These are phyloP conservation scores for Rauvolfia tetraphylla DNA, from an alignment of 257 asterid species.

Conservation along the genomic window DNA sequence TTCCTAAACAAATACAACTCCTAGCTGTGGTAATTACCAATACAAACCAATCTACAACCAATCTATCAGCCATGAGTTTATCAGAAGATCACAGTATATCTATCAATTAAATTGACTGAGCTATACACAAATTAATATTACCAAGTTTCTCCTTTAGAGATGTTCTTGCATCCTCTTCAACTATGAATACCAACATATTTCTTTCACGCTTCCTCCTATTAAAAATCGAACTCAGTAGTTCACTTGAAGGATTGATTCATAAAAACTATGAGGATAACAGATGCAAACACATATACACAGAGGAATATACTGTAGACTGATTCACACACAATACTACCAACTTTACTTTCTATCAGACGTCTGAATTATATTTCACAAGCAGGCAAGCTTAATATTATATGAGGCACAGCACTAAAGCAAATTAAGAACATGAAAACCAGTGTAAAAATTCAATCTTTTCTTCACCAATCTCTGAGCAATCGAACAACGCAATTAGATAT, in stretches of 20 bases:
- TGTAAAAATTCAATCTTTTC: not conserved
- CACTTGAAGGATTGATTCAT: not conserved
- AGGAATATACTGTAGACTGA: too few species aligned
- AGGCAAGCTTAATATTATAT: not conserved
- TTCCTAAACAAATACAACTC: too few species aligned
- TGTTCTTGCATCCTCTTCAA: not conserved
- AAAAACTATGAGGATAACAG: not conserved
- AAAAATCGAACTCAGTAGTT: not conserved
- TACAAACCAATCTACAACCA: too few species aligned
- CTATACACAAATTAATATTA: too few species aligned
- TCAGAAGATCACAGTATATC: too few species aligned
- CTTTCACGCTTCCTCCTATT: not conserved
- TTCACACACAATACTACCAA: too few species aligned
- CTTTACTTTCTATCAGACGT: too few species aligned
- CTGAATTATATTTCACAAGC: not conserved
- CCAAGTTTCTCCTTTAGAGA: too few species aligned
- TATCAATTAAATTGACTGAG: too few species aligned
- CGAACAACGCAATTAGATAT: not conserved
- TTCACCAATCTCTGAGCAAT: not conserved
- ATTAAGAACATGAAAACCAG: not conserved
- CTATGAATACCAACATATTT: not conserved
- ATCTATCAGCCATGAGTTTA: too few species aligned
- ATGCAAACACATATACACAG: too few species aligned
- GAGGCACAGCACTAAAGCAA: not conserved
- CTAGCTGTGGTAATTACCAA: too few species aligned